Base-by-base conservation (phyloP, 2,329 filamentous ascomycete genomes). In the Penicillium frequentans region DNA sequence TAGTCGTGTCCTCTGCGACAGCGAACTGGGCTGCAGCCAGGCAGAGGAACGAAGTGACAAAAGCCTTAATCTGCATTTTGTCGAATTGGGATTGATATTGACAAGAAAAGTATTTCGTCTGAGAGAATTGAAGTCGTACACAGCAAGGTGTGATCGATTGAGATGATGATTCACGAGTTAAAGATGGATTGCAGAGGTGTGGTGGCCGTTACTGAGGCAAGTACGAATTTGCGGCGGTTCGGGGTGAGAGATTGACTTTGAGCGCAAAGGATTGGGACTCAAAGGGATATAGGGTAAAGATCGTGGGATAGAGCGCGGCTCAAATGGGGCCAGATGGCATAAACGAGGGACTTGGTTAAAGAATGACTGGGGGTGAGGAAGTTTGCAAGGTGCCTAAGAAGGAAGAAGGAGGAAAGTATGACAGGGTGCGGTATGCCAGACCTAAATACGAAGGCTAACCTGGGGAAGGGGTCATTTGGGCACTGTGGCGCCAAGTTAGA, bases 51-150 rank as follows among this genome's bases (percentile, higher is more conserved):
- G 71, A 68, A 47, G 73, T 67, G 47, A 70, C 54, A 46, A 72
- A 60, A 26, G 70, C 57, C 59, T 64, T 62, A 62, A 75, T 64
- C 67, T 75, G 75, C 75, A 77, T 77, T 56, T 60, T 69, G 65
- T 57, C 19, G 44, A 50, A 49, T 54, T 16, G 42, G n/a, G 14
- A 24, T 31, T 31, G 27, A 23, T 46, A 33, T 42, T 13, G 37
- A 46, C 23, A 33, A 35, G 26, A 35, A 44, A 37, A 23, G 19
- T 23, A n/a, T 44, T 42, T 31, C 26, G 7, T 50, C 19, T 37
- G 33, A 37, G 33, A 37, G 48, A 50, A 44, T 45, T 52, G 49
- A 39, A 50, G 24, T 29, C 21, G 35, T 27, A 7, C 27, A 26
- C 49, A 29, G 42, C 37, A 9, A 43, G 33, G 24, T 51, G 31